These are phyloP conservation scores for Irineochytrium annulatum DNA, from an alignment of 192 early-diverging fungal genomes.

Conservation along the genomic window DNA sequence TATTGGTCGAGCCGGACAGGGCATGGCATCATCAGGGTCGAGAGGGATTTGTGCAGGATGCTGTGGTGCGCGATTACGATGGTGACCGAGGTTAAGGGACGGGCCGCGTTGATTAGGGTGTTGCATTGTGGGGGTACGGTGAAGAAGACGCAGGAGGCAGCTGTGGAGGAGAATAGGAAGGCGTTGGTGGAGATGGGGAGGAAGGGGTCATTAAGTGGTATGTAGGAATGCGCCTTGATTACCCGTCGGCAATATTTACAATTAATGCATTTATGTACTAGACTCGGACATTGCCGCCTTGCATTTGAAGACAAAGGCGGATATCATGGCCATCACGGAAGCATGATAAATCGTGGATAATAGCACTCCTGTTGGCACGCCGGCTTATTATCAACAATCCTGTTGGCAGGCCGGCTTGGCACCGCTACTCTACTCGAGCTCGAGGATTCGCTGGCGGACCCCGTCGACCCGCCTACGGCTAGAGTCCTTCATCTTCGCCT, in stretches of 20 bases:
- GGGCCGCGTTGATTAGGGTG: slow-evolving; percentile 23
- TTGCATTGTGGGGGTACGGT: slow-evolving; percentile 19
- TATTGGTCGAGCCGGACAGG: slow-evolving; percentile 31
- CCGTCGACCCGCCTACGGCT: neutral
- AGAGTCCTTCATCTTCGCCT: neutral
- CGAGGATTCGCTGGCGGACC: neutral
- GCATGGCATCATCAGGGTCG: slow-evolving; percentile 31
- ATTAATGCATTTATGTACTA: no score
- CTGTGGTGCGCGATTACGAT: slow-evolving; percentile 32
- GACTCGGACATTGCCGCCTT: no score
- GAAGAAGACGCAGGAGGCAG: neutral
- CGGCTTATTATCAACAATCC: no score
- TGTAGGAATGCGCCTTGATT: no score
- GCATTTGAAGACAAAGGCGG: no score
- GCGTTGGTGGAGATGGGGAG: neutral
- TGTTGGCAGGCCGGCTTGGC: no score
- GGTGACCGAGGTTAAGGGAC: slow-evolving; percentile 5
- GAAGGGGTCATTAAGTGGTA: no score
- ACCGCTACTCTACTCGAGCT: neutral
- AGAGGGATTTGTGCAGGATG: slow-evolving; percentile 18
- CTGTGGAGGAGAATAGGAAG: neutral
- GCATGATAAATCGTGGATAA: no score
- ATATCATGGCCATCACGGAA: no score
- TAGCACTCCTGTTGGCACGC: no score
- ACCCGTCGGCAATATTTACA: no score